phyloP scores from a whole-genome alignment of 805 yeast genomes.

The Ogataea neopini region DNA sequence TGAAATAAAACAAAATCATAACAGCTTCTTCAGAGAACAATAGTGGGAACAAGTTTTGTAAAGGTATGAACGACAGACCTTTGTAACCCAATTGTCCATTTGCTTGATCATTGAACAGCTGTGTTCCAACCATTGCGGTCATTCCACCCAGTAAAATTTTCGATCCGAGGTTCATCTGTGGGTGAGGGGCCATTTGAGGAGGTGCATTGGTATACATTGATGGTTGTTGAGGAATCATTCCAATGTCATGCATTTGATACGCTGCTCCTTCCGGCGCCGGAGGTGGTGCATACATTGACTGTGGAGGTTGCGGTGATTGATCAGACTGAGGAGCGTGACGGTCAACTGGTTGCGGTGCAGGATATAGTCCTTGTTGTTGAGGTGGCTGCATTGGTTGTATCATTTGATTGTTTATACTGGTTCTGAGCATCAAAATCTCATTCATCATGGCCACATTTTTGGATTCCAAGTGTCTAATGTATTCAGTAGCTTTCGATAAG shows the following conservation, averaged over 20 bases:
- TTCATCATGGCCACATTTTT: conserved; percentile 51
- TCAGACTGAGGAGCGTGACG: background rate
- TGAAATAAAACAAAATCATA: conserved; percentile 13
- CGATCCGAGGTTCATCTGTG: conserved; percentile 24
- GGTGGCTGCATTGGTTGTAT: conserved; percentile 12
- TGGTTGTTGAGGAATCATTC: conserved; percentile 3
- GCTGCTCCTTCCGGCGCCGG: conserved; percentile 10
- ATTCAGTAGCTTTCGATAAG: conserved; percentile 76
- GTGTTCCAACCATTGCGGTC: conserved; percentile 37
- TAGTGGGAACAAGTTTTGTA: conserved; percentile 28
- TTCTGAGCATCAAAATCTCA: conserved; percentile 53
- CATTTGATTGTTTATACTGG: conserved; percentile 19
- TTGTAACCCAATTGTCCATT: conserved; percentile 18
- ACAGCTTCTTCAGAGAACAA: conserved; percentile 20
- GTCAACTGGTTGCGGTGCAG: background rate
- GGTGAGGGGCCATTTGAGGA: conserved; percentile 3
- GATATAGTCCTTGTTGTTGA: conserved; percentile 2
- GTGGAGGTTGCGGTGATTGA: conserved; percentile 13
- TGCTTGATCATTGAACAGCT: conserved; percentile 23
- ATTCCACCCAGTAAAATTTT: conserved; percentile 37
- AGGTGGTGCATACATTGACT: conserved; percentile 4
- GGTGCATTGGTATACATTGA: conserved; percentile 1
- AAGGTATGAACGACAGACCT: conserved; percentile 30
- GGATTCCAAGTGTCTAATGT: conserved; percentile 68
- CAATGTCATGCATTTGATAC: conserved; percentile 1